Evolutionary conservation across 352 stramenopile genomes (phyloP).

Genomic region (Pythium dissimile): DNA sequence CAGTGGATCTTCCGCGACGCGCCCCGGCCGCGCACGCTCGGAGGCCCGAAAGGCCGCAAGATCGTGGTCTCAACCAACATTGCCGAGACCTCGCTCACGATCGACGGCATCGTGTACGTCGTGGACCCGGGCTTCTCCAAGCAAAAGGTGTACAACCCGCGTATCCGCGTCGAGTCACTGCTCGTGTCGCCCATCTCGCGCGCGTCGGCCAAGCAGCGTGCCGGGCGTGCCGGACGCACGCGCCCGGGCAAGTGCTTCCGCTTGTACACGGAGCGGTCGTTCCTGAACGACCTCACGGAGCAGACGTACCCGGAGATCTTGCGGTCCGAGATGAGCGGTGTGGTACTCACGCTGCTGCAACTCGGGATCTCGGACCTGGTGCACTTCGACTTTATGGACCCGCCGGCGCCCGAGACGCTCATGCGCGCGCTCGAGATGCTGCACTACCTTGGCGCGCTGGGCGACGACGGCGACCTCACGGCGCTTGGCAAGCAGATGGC

Average conservation of each 20-base stretch:
- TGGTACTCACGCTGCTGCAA: slow-evolving; percentile 98
- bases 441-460: slow-evolving; percentile 97
- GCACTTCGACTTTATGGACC: slow-evolving; percentile 99
- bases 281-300: slow-evolving; percentile 96
- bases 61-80: slow-evolving; percentile 99
- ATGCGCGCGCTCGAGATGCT: slow-evolving; percentile 98
- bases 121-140: slow-evolving; percentile 99
- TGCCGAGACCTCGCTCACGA: slow-evolving; percentile 99
- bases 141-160: slow-evolving; percentile 99
- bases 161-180: slow-evolving; percentile 98
- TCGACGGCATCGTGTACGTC: slow-evolving; percentile 99
- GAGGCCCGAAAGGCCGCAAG: slow-evolving; percentile 89
- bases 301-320: slow-evolving; percentile 99
- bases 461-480: slow-evolving; percentile 97
- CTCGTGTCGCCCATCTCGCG: slow-evolving; percentile 97
- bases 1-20: slow-evolving; percentile 99
- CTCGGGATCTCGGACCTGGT: slow-evolving; percentile 99
- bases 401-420: slow-evolving; percentile 96
- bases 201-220: slow-evolving; percentile 92
- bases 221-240: slow-evolving; percentile 91
- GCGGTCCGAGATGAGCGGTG: slow-evolving; percentile 93
- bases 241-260: slow-evolving; percentile 94
- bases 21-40: slow-evolving; percentile 84
- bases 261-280: slow-evolving; percentile 98
- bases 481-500: slow-evolving; percentile 91